Base-by-base conservation (phyloP, 768 basidiomycete species). In the Pleurotus eryngii region DNA sequence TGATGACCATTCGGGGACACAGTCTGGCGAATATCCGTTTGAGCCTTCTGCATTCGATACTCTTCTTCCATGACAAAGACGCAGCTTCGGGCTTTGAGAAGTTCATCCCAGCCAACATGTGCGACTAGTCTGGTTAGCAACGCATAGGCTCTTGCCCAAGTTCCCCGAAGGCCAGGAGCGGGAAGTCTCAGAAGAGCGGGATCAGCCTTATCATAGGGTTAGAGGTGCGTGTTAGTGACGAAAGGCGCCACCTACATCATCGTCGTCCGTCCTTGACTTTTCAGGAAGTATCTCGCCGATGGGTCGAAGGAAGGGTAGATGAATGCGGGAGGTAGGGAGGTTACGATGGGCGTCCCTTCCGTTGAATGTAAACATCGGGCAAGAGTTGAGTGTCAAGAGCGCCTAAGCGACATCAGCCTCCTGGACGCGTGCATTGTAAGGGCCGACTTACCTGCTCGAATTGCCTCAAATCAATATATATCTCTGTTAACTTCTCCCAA, bases 31-130 rank as follows among this genome's bases (percentile, higher is more conserved):
- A 89, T 76, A 26, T 95, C 92, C 2, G 69, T 75, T 4, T 90
- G 84, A 2, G 90, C 87, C 68, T 98, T 98, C 75, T 98, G 96
- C 86, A 92, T 90, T 38, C 97, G 83, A 69, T 99, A 99, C 69
- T 99, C 97, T 69, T 99, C 96, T 69, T 98, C 97, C 97, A 99
- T 99, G 40, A 99, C 97, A 71, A 99, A 98, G 12, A 99, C 97
- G 38, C 78, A 74, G 70, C 92, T 94, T 81, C 97, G 87, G 12
- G 92, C 90, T 76, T 95, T 95, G 57, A 99, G 80, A 2, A 98
- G 82, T 75, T 98, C 97, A 73, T 99, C 97, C 97, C 97, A 99
- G 0, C 97, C 97, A 63, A 99, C 95, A 61, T 93, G 88, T 0
- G 90, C 85, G 30, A 98, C 97, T 20, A 99, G 86, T 1, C 88